A percentile compares a stretch with the other conserved stretches of the same genome.
phyloP scores from a whole-genome alignment of 768 basidiomycete species.

The Hericium alpestre region DNA sequence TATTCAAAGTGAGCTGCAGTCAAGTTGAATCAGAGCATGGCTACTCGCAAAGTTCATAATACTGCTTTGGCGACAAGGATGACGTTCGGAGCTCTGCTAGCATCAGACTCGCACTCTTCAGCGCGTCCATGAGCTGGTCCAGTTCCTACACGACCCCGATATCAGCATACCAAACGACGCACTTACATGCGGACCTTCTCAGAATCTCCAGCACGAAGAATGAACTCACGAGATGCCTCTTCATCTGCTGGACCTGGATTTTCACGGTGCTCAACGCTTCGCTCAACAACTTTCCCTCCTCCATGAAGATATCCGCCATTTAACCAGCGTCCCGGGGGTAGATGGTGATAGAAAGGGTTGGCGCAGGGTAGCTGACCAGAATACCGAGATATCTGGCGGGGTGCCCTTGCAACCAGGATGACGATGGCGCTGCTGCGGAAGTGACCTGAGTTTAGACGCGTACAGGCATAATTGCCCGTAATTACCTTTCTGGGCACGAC shows the following conservation, averaged over 20 bases:
- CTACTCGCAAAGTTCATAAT: constrained; percentile 86
- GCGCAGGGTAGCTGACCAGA: not conserved
- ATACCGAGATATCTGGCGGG: not conserved
- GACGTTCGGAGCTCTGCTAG: constrained; percentile 91
- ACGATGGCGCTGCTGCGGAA: too few species aligned
- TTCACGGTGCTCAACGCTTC: constrained; percentile 81
- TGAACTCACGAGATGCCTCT: constrained; percentile 66
- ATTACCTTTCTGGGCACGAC: too few species aligned
- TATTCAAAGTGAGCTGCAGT: not conserved
- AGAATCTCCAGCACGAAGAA: not conserved
- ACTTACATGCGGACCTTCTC: not conserved
- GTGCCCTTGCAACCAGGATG: not conserved
- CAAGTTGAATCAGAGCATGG: too few species aligned
- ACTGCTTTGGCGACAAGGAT: constrained; percentile 90
- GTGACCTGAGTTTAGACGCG: too few species aligned
- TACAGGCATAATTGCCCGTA: too few species aligned
- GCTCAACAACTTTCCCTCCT: constrained; percentile 77
- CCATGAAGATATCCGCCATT: constrained; percentile 27
- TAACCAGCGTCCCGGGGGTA: not conserved
- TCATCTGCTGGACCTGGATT: constrained; percentile 91
- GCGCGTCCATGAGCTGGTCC: constrained; percentile 96
- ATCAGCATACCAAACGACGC: not conserved
- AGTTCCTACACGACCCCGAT: constrained; percentile 50
- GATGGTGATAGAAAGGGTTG: not conserved
- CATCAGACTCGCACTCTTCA: constrained; percentile 96